phyloP scores from a whole-genome alignment of 169 alveolate species.

The Plasmodium vinckei region DNA sequence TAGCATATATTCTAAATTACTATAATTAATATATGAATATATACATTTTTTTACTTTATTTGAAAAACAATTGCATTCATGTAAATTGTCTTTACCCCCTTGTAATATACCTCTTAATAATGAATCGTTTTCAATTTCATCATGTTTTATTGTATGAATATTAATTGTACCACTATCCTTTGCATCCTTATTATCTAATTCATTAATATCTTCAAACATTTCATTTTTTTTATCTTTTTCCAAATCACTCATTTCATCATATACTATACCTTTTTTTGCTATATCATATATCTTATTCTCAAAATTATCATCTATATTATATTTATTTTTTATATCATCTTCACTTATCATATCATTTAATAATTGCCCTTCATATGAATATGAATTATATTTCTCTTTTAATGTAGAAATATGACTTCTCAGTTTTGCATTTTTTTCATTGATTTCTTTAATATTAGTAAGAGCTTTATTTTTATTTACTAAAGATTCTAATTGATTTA shows the following conservation, averaged over 20 bases:
- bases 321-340: slow-evolving; percentile 46
- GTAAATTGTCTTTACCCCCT: slow-evolving; percentile 46
- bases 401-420: slow-evolving; percentile 11
- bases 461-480: slow-evolving; percentile 35
- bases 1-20: slow-evolving; percentile 65
- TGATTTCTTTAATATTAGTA: slow-evolving; percentile 5
- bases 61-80: slow-evolving; percentile 54
- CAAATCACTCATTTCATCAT: slow-evolving; percentile 37
- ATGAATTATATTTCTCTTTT: slow-evolving; percentile 46
- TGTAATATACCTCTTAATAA: slow-evolving; percentile 33
- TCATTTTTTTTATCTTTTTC: slow-evolving; percentile 66
- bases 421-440: slow-evolving; percentile 39
- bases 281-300: slow-evolving; percentile 18
- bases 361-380: slow-evolving; percentile 53
- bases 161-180: slow-evolving; percentile 55
- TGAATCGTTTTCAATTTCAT: slow-evolving; percentile 29
- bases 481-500: slow-evolving; percentile 33
- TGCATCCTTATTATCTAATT: slow-evolving; percentile 48
- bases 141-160: slow-evolving; percentile 31
- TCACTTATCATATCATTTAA: slow-evolving; percentile 48
- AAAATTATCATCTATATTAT: slow-evolving; percentile 54
- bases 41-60: slow-evolving; percentile 43
- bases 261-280: slow-evolving; percentile 1
- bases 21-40: slow-evolving; percentile 42
- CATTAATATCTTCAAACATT: slow-evolving; percentile 68